Evolutionary conservation across 2,329 filamentous ascomycete genomes (phyloP), one percentile per base, ranked within the genome.

Genomic region (Ploettnerulaceae sp.): DNA sequence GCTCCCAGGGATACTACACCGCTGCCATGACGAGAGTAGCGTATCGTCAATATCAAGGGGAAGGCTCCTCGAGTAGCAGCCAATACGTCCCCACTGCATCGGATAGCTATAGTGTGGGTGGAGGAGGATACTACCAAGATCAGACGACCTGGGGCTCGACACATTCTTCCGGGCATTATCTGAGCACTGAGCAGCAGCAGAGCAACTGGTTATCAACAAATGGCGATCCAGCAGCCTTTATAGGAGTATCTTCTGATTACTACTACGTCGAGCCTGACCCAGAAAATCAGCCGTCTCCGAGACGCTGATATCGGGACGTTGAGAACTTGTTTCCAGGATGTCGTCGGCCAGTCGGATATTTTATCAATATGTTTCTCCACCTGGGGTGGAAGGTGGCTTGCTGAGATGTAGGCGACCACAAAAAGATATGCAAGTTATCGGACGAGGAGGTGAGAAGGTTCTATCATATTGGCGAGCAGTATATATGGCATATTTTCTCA

Each of bases 181-280:
- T 51, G 25, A 35, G 36, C 5, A 31, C 46, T 4, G 39, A 46
- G 2, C 43, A 48, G 29, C 38, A 48, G n/a, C 28, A 15, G 15
- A 47, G 29, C 18, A 39, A 46, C 21, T 55, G 47, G 52, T 25
- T 50, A 31, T 44, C 52, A n/a, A 29, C 47, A 2, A 49, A 40
- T 32, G 50, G 52, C 2, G 48, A 58, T 45, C 45, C 50, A 24
- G 34, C 39, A 12, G 50, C 42, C 4, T 58, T 56, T 42, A 46
- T 52, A n/a, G 55, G 53, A 18, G 26, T 41, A 8, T 42, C 33
- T 6, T 26, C 49, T 11, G 45, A 24, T 12, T 50, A 56, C 17
- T 57, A 56, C 26, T 57, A 56, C 22, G 47, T 47, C 11, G 51
- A 54, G 3, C 31, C 43, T 5, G 53, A 53, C 20, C 43, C 45